These are phyloP conservation scores for Juglanconis juglandina DNA, from an alignment of 2,329 filamentous ascomycete species.

Conservation along the genomic window DNA sequence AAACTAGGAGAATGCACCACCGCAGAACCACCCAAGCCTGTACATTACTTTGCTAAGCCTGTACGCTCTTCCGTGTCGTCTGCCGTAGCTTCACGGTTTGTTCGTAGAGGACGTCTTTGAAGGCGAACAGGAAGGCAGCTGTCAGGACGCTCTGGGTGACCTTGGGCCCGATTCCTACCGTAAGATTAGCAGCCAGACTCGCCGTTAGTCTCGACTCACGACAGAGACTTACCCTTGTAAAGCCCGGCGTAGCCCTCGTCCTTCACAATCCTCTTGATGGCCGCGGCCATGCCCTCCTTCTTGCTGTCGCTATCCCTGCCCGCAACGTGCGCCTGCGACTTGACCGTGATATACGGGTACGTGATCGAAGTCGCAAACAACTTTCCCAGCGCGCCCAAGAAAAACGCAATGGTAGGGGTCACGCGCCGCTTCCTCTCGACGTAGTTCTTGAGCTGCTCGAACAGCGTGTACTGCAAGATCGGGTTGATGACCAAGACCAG, in stretches of 20 bases:
- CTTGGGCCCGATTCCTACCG: constrained; percentile 85
- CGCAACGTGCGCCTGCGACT: constrained; percentile 95
- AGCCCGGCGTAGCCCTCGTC: constrained; percentile 91
- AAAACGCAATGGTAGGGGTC: constrained; percentile 82
- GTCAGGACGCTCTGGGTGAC: constrained; percentile 96
- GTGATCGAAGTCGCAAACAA: constrained; percentile 89
- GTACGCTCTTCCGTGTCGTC: constrained; percentile 37
- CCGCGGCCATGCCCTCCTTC: constrained; percentile 76
- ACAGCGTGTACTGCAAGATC: constrained; percentile 97
- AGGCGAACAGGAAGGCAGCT: constrained; percentile 92
- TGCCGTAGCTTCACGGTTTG: constrained; percentile 67
- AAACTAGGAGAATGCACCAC: too few species aligned
- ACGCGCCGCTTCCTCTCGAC: constrained; percentile 67
- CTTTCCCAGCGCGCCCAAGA: constrained; percentile 90
- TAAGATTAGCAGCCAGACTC: constrained; percentile 19
- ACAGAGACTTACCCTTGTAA: constrained; percentile 73
- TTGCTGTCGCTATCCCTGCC: constrained; percentile 59
- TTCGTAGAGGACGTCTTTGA: constrained; percentile 95
- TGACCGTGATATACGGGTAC: constrained; percentile 98
- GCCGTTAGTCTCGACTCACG: not conserved
- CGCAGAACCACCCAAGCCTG: not conserved
- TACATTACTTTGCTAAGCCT: not conserved
- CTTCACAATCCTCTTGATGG: constrained; percentile 72
- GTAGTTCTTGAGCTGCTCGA: constrained; percentile 94
- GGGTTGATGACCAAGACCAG: constrained; percentile 95